Evolutionary conservation across 2,329 filamentous ascomycete species (phyloP).

Genomic region (Paraphaeosphaeria sporulosa): DNA sequence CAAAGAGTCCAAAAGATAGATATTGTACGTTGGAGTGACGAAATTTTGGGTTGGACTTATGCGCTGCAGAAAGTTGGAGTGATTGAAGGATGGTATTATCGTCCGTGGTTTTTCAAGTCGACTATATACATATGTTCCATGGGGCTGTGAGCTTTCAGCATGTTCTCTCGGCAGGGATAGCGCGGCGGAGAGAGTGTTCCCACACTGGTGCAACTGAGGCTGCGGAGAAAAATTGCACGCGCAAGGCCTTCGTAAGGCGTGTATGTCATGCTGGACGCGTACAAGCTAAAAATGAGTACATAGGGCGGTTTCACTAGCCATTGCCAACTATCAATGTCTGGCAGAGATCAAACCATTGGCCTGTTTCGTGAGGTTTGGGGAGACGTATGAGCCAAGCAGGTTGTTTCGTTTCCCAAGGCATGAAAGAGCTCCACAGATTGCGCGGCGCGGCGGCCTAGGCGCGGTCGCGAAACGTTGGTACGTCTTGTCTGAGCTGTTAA

Average conservation of each 20-base stretch:
- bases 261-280: not conserved
- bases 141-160: no score
- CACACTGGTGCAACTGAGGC: conserved; percentile 2
- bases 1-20: no score
- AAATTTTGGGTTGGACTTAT: no score
- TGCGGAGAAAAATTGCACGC: not conserved
- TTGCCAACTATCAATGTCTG: not conserved
- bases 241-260: not conserved
- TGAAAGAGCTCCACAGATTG: conserved; percentile 4
- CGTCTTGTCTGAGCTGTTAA: not conserved
- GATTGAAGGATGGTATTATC: not conserved
- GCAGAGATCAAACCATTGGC: not conserved
- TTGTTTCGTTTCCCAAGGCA: conserved; percentile 7
- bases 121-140: not conserved
- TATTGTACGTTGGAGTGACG: no score
- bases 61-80: not conserved
- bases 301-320: not conserved
- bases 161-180: no score
- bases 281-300: not conserved
- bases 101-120: not conserved
- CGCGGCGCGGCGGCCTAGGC: conserved; percentile 3
- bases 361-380: not conserved
- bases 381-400: conserved; percentile 1
- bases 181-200: not conserved
- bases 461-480: conserved; percentile 4